Evolutionary conservation across 305 asterid species (phyloP).

Genomic region (Euphrasia arctica): DNA sequence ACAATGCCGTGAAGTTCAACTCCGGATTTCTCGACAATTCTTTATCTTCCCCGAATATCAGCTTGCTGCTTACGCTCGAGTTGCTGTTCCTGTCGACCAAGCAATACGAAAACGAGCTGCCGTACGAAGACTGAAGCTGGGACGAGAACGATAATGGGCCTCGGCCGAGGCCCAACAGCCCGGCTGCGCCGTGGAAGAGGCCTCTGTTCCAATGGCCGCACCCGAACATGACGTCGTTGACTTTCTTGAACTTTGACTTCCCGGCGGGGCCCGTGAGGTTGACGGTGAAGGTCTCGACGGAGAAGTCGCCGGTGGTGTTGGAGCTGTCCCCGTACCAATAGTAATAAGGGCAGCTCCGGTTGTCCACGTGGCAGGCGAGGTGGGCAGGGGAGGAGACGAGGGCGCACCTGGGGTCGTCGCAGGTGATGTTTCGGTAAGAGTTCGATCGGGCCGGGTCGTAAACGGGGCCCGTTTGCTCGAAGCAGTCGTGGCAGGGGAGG

Average conservation of each 20-base stretch:
- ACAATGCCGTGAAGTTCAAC: conserved; percentile 63
- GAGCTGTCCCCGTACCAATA: conserved; percentile 98
- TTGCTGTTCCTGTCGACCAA: conserved; percentile 82
- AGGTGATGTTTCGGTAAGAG: conserved; percentile 56
- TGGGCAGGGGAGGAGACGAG: conserved; percentile 80
- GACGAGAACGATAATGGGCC: conserved; percentile 89
- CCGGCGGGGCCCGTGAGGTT: conserved; percentile 56
- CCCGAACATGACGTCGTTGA: conserved; percentile 88
- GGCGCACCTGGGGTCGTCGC: conserved; percentile 65
- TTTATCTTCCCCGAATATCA: conserved; percentile 83
- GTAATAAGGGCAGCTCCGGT: conserved; percentile 72
- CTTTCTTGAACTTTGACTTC: conserved; percentile 44
- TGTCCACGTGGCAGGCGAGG: conserved; percentile 39
- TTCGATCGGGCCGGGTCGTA: conserved; percentile 58
- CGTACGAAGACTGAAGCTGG: conserved; percentile 67
- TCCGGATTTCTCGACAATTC: conserved; percentile 45
- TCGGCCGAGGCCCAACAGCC: conserved; percentile 82
- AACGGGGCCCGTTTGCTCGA: conserved; percentile 71
- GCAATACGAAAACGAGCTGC: conserved; percentile 85
- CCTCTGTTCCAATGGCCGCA: conserved; percentile 99
- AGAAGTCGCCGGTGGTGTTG: conserved; percentile 87
- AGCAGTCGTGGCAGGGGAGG: conserved; percentile 82
- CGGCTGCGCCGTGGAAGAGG: conserved; percentile 92
- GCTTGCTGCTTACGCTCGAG: conserved; percentile 72
- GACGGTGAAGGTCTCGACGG: conserved; percentile 79